phyloP scores from a whole-genome alignment of 371 early-diverging fungal species.

The Apophysomyces trapeziformis region DNA sequence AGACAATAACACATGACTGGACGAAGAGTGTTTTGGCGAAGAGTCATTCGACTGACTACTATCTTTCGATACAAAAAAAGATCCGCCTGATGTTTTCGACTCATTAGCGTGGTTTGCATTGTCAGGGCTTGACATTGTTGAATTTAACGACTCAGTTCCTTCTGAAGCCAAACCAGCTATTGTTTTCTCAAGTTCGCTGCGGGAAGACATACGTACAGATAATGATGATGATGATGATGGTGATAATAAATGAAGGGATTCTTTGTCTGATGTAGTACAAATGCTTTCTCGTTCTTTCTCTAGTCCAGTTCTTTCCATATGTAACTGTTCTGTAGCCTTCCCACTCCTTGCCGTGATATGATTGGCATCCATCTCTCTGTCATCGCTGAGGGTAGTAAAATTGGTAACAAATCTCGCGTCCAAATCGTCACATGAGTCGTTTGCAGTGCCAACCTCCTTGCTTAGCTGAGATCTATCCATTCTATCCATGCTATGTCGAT shows the following conservation, averaged over 20 bases:
- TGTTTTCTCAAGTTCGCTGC: too few relatives aligned
- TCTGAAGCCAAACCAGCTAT: too few relatives aligned
- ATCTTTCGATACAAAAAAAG: neutral
- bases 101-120: neutral
- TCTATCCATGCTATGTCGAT: neutral
- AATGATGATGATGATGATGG: neutral
- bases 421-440: neutral
- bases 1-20: slow-evolving; percentile 2
- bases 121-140: neutral
- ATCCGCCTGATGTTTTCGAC: neutral
- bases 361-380: neutral
- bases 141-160: too few relatives aligned
- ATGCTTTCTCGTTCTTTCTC: neutral
- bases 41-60: neutral
- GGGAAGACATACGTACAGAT: neutral
- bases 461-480: neutral
- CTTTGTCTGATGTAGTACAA: neutral
- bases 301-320: neutral
- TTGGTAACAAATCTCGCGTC: slow-evolving; percentile 13
- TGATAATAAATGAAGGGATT: neutral
- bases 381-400: slow-evolving; percentile 9
- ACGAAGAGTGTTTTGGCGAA: neutral
- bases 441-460: neutral
- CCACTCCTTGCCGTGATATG: neutral
- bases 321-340: neutral